phyloP scores from a whole-genome alignment of 306 rosid species.

The Glycine latifolia region DNA sequence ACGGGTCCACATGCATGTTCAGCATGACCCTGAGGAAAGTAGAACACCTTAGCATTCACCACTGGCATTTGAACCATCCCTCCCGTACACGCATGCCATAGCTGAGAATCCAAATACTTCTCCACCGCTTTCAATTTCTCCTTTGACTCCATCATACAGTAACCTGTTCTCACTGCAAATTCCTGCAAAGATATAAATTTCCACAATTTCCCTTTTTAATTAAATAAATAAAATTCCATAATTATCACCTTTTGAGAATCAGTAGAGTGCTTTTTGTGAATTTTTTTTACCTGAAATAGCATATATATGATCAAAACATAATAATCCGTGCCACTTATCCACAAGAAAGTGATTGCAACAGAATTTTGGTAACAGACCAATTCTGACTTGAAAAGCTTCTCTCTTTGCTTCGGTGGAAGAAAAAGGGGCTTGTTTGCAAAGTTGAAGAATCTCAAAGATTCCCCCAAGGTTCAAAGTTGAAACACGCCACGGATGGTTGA shows the following conservation, averaged over 20 bases:
- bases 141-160: conserved; percentile 70
- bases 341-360: neutral
- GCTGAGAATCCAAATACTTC: conserved; percentile 72
- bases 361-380: conserved; percentile 28
- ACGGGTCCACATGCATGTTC: conserved; percentile 77
- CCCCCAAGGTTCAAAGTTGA: neutral
- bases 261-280: neutral
- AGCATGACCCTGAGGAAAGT: conserved; percentile 81
- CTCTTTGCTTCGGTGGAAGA: no score
- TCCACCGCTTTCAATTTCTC: conserved; percentile 67
- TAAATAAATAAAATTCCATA: neutral
- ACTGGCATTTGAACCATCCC: conserved; percentile 86
- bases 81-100: conserved; percentile 95
- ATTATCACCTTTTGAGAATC: neutral
- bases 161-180: conserved; percentile 32
- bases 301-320: conserved; percentile 38
- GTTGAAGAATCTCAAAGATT: neutral
- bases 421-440: neutral
- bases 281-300: conserved; percentile 50
- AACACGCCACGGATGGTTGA: neutral
- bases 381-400: neutral
- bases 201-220: neutral
- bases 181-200: conserved; percentile 42
- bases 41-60: conserved; percentile 69
- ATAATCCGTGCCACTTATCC: conserved; percentile 38